Base-by-base conservation (phyloP, 164 flowering plant species). In the Annona cherimola region DNA sequence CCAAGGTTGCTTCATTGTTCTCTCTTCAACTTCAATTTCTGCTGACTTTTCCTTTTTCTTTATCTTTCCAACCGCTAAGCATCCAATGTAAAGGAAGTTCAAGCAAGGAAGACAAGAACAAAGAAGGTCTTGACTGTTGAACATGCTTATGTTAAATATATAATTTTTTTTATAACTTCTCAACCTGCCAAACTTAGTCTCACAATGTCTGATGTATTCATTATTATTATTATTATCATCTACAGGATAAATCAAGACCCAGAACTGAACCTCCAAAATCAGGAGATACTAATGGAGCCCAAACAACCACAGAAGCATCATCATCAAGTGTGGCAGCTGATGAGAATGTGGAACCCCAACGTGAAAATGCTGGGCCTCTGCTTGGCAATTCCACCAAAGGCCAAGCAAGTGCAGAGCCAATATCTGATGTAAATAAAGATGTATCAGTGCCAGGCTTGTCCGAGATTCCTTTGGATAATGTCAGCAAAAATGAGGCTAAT, bases 41-140 rank as follows among this genome's bases (percentile, higher is more conserved):
- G 63, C 59, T 71, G 66, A 20, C 68, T 46, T 74, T 69, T 42
- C 0, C 67, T 44, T 46, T 74, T 70, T 2, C 73, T 74, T 45
- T 65, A 14, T 71, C 71, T 74, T 63, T 43, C 62, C 42, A 68
- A 69, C 67, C 54, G 42, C 54, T 61, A 67, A 91, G 98, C 83
- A 77, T 78, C 93, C 63, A 84, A 78, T 79, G 91, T 87, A 46
- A 79, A 82, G 84, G 94, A 83, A 71, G 79, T 86, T 75, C 86
- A 83, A 83, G 76, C 82, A 26, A 84, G 73, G 86, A 89, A 70
- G 78, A 71, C 76, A 79, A 87, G 79, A 74, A 18, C 78, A 68
- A 87, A 79, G 79, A 87, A 88, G 95, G 95, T 91, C 72, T 50
- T 67, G 61, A 3, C 44, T 35, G 20, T 26, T 26, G 14, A 61